These are phyloP conservation scores for Postia placenta DNA, from an alignment of 768 basidiomycete species.

Conservation along the genomic window DNA sequence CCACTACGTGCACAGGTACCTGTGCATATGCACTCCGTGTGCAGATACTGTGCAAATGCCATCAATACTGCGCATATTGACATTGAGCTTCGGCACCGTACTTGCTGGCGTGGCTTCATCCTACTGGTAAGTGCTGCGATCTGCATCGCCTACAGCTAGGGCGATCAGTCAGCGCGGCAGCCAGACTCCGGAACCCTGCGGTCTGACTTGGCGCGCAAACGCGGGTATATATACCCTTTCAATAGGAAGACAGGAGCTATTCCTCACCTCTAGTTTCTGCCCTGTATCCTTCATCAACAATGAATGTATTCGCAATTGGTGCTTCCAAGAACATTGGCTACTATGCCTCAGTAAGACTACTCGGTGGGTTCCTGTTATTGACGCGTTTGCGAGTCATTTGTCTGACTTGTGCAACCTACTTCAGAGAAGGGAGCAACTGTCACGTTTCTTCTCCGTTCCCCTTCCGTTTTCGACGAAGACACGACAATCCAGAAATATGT, in stretches of 20 bases:
- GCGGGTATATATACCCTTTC: no score
- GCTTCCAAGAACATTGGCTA: slow-evolving; percentile 38
- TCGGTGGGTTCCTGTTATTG: slow-evolving; percentile 18
- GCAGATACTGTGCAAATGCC: no score
- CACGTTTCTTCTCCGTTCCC: slow-evolving; percentile 55
- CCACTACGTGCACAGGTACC: no score
- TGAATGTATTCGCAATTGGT: slow-evolving; percentile 30
- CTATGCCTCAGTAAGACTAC: slow-evolving; percentile 23
- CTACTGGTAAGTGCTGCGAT: no score
- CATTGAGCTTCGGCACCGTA: no score
- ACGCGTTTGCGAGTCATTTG: neutral
- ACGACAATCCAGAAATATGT: slow-evolving; percentile 46
- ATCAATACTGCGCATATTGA: no score
- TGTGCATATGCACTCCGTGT: no score
- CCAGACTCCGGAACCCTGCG: neutral
- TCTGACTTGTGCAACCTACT: neutral
- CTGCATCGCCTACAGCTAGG: no score
- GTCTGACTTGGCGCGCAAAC: no score
- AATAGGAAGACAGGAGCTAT: no score
- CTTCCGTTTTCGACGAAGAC: slow-evolving; percentile 48
- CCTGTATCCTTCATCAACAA: slow-evolving; percentile 10
- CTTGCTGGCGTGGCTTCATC: no score
- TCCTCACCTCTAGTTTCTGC: neutral
- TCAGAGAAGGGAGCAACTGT: slow-evolving; percentile 53
- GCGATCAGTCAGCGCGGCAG: no score